phyloP scores from a whole-genome alignment of 495 filamentous ascomycete species.

The Penicillium malachiteum region DNA sequence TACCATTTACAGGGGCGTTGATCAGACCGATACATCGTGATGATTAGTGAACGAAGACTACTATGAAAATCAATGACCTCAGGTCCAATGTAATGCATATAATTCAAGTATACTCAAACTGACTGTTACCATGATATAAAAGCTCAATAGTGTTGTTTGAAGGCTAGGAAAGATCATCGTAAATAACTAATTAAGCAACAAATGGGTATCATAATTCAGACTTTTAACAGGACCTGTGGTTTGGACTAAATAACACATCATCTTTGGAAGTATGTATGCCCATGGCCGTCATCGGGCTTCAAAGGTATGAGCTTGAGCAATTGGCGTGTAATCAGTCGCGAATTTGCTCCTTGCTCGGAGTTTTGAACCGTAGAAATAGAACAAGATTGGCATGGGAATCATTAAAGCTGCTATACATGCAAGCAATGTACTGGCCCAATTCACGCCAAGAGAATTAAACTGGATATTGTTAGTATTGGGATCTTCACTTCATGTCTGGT shows the following conservation, averaged over 20 bases:
- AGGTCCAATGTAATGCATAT: slow-evolving; percentile 34
- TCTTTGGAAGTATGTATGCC: too few species aligned
- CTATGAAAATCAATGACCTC: slow-evolving; percentile 17
- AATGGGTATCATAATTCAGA: too few species aligned
- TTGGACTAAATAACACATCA: too few species aligned
- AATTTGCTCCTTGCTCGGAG: slow-evolving; percentile 60
- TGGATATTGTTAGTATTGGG: slow-evolving; percentile 21
- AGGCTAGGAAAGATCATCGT: too few species aligned
- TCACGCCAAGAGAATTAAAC: slow-evolving; percentile 69
- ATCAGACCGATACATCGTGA: slow-evolving; percentile 14
- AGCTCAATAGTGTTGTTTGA: too few species aligned
- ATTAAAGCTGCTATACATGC: slow-evolving; percentile 66
- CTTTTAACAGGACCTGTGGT: too few species aligned
- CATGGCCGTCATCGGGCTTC: background rate
- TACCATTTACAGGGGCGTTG: slow-evolving; percentile 21
- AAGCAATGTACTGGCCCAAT: slow-evolving; percentile 74
- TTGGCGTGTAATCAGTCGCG: background rate
- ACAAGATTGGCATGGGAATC: slow-evolving; percentile 73
- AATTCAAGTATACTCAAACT: slow-evolving; percentile 44
- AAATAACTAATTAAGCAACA: too few species aligned
- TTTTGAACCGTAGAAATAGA: slow-evolving; percentile 48
- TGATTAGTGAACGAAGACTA: slow-evolving; percentile 19
- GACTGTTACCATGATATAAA: too few species aligned
- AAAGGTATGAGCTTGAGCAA: background rate
- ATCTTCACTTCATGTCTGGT: slow-evolving; percentile 2